Evolutionary conservation across 805 yeast genomes (phyloP).

Genomic region (Yamadazyma sp.): DNA sequence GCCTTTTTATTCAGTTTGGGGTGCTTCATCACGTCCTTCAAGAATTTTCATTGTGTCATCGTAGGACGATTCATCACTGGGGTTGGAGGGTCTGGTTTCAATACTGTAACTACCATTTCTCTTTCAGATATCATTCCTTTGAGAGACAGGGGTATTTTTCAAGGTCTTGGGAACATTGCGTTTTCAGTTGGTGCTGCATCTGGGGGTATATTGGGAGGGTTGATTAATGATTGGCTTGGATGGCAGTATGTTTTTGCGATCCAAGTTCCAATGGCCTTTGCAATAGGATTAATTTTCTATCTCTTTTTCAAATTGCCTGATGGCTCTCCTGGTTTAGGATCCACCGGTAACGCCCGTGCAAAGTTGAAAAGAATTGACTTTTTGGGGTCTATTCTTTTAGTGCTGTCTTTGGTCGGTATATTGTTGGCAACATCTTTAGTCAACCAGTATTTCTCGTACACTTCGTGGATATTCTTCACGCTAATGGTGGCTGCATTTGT

Average conservation of each 20-base stretch:
- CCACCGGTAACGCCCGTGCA: constrained; percentile 43
- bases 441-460: constrained; percentile 54
- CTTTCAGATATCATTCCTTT: constrained; percentile 75
- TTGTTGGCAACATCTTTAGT: constrained; percentile 68
- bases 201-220: constrained; percentile 51
- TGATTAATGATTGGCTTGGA: constrained; percentile 54
- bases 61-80: constrained; percentile 75
- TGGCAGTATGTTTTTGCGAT: constrained; percentile 47
- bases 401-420: constrained; percentile 54
- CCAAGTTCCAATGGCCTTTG: constrained; percentile 43
- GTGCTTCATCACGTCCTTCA: constrained; percentile 54
- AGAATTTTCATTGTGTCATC: constrained; percentile 48
- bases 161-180: constrained; percentile 76
- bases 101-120: constrained; percentile 71
- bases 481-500: constrained; percentile 25
- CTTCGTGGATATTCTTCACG: constrained; percentile 41
- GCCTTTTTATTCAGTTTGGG: constrained; percentile 56
- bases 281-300: constrained; percentile 40
- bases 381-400: constrained; percentile 62
- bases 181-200: constrained; percentile 67
- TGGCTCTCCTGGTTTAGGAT: constrained; percentile 58
- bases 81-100: constrained; percentile 88
- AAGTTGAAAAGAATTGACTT: constrained; percentile 64
- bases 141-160: constrained; percentile 76
- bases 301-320: constrained; percentile 47